phyloP scores from a whole-genome alignment of 768 basidiomycete species.

The Tulasnella sp. region DNA sequence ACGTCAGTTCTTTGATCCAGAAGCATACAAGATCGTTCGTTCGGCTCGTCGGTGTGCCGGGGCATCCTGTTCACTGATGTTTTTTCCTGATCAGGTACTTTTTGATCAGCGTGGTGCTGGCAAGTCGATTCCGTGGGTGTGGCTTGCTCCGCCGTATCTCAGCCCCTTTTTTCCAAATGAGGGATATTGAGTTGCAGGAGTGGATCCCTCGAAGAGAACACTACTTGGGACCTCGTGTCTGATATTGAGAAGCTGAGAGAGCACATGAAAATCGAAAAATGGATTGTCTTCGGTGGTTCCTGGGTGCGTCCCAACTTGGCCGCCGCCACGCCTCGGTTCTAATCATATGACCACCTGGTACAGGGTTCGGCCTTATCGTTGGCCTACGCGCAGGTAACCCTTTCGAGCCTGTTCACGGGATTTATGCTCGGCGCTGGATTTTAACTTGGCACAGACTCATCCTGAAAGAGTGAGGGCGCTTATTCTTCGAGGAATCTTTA shows the following conservation, averaged over 20 bases:
- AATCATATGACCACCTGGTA: conserved; percentile 25
- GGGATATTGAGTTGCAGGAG: conserved; percentile 37
- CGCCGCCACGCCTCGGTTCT: background rate
- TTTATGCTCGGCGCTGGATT: background rate
- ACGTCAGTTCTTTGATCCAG: conserved; percentile 72
- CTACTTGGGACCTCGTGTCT: conserved; percentile 87
- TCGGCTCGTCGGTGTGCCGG: too few relatives aligned
- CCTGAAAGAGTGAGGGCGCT: conserved; percentile 74
- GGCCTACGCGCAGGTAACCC: conserved; percentile 69
- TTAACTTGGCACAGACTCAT: conserved; percentile 45
- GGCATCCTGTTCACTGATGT: too few relatives aligned
- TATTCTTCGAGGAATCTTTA: conserved; percentile 79
- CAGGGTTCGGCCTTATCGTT: conserved; percentile 79
- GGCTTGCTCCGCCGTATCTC: conserved; percentile 30
- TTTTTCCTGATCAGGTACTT: conserved; percentile 39
- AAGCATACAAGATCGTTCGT: conserved; percentile 64
- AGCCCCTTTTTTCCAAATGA: conserved; percentile 5
- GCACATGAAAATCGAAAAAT: conserved; percentile 68
- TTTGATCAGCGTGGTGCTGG: conserved; percentile 89
- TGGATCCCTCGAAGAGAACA: conserved; percentile 77
- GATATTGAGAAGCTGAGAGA: conserved; percentile 80
- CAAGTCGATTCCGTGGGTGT: conserved; percentile 82
- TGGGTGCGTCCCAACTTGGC: conserved; percentile 51
- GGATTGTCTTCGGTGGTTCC: conserved; percentile 93
- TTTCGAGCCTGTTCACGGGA: background rate